Evolutionary conservation across 768 basidiomycete species (phyloP), one percentile per base, ranked within the genome.

Genomic region (Russula brevipes): DNA sequence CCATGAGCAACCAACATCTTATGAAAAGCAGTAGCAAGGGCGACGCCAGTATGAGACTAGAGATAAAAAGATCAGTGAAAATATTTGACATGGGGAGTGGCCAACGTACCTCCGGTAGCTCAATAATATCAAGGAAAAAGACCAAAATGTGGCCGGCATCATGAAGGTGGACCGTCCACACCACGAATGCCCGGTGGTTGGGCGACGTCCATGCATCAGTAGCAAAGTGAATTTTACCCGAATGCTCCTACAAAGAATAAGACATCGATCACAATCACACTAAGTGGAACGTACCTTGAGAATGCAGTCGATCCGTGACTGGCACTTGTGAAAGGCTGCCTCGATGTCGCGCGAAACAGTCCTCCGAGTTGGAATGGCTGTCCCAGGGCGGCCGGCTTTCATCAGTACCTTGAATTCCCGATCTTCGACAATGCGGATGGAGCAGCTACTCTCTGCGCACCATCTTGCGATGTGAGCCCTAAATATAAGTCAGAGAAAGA

Each of bases 161-260:
- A 38, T 75, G 72, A 33, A 77, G 66, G 50, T 79, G 76, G 1
- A 75, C 74, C 0, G 69, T 71, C 9, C 75, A 56, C 0, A 73
- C 74, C 0, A 77, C 60, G 41, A 69, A 76, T 0, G 72, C 74
- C 4, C 67, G 54, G 45, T 78, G 73, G 57, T 78, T 78, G 0
- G 73, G 73, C 0, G 73, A 76, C 0, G 74, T 76, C 78, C 77
- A 80, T 0, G 70, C 70, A 65, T 80, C 76, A 0, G 73, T 75
- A 0, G 69, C 69, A 58, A 77, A 76, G 55, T 64, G 42, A 1
- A 56, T 2, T 16, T 35, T 30, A 0, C 54, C 42, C 1, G 42
- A 4, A 10, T 56, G 44, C 1, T 56, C 44, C 54, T 56, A 19
- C 14, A 11, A 36, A 4, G 17, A 10, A 16, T 44, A 5, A 33